Percentiles rank a stretch among this genome's conserved stretches.
These are phyloP conservation scores for Geranomyces michiganensis DNA, from an alignment of 192 early-diverging fungal genomes.

Conservation along the genomic window DNA sequence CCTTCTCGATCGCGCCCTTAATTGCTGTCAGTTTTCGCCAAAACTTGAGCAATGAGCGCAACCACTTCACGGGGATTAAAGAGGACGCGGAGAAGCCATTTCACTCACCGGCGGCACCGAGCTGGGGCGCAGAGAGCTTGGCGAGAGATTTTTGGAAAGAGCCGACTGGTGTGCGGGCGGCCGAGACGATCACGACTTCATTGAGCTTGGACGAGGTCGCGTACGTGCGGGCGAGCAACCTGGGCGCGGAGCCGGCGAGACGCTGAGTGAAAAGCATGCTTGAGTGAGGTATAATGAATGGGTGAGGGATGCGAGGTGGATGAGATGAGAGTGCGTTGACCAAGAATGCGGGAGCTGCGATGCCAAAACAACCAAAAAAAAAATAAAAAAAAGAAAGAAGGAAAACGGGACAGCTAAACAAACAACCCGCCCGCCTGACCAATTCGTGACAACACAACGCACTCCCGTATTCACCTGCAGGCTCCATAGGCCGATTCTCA, in stretches of 20 bases:
- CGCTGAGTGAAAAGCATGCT: slow-evolving; percentile 4
- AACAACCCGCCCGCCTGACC: no score
- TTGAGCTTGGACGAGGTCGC: slow-evolving; percentile 28
- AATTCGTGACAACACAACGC: no score
- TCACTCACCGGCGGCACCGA: slow-evolving; percentile 64
- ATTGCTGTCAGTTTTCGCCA: no score
- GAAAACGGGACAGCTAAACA: no score
- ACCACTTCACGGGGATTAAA: no score
- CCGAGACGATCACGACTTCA: slow-evolving; percentile 64
- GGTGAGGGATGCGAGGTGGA: not conserved
- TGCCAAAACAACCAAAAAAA: no score
- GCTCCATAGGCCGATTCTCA: no score
- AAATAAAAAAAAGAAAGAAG: no score
- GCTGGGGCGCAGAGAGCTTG: slow-evolving; percentile 78
- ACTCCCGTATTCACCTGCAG: no score
- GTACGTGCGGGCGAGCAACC: slow-evolving; percentile 6
- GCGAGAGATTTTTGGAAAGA: slow-evolving; percentile 87
- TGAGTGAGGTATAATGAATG: not conserved
- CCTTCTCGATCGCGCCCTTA: slow-evolving; percentile 78
- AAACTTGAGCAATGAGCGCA: no score
- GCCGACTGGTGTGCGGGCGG: slow-evolving; percentile 91
- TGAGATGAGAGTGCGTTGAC: not conserved
- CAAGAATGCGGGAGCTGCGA: no score
- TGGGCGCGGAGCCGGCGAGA: slow-evolving; percentile 5
- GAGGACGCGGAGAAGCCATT: no score